Evolutionary conservation across 768 basidiomycete species (phyloP), one percentile per base, ranked within the genome.

Genomic region (Punctularia strigosozonata): DNA sequence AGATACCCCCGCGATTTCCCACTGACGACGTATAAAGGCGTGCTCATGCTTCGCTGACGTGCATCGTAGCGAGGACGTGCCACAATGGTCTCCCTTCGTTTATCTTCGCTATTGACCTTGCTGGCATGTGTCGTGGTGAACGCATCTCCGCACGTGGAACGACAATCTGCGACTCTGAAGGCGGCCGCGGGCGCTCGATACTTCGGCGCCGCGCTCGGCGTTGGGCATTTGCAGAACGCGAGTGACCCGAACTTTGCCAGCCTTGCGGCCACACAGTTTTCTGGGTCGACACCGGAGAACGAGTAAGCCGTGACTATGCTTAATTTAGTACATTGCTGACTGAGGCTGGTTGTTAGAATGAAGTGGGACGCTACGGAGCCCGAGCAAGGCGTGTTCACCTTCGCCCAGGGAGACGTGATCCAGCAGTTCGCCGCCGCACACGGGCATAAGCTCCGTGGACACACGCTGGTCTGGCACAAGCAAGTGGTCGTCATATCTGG

Each of bases 331-430:
- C n/a, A n/a, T n/a, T n/a, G n/a, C n/a, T n/a, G n/a, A n/a, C n/a
- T n/a, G n/a, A n/a, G n/a, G n/a, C n/a, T n/a, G n/a, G n/a, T n/a
- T n/a, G n/a, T n/a, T n/a, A n/a, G n/a, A n/a, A n/a, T n/a, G n/a
- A n/a, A n/a, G n/a, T n/a, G n/a, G 72, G 69, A 71, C 44, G 65
- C 69, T 2, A 73, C 69, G n/a, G 73, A 76, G 43, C 70, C 69
- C 5, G 50, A 51, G 2, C 68, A 57, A 20, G 68, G 68, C 17
- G 50, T 46, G 4, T 75, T 71, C 52, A 70, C 63, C 0, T 75
- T 71, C 46, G 49, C 54, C 3, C 47, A 47, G 6, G 71, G 66
- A 6, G 69, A 74, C 48, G 53, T 47, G 21, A 58, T 74, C 25
- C 66, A 65, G 4, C 51, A 54, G 28, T 30, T 30, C 15, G 28